These are phyloP conservation scores for Aspergillus vadensis DNA, from an alignment of 2,329 filamentous ascomycete species.

Conservation along the genomic window DNA sequence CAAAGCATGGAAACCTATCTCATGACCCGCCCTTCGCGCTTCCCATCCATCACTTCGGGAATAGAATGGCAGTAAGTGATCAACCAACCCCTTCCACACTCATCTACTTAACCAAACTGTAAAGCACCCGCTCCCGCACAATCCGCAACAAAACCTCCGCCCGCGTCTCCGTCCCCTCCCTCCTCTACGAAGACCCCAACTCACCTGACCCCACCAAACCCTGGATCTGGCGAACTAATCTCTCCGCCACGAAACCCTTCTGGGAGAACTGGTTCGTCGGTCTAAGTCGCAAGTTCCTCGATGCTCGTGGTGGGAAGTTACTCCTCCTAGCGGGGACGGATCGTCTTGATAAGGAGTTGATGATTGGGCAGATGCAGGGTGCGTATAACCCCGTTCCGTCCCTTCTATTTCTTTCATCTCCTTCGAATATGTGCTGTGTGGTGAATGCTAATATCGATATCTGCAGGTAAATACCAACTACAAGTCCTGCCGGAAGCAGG, in stretches of 20 bases:
- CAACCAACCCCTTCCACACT: background rate
- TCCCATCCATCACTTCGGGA: conserved; percentile 73
- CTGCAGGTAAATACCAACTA: conserved; percentile 81
- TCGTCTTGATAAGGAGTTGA: conserved; percentile 84
- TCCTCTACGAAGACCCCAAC: conserved; percentile 59
- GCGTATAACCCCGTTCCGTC: conserved; percentile 25
- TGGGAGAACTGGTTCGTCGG: conserved; percentile 95
- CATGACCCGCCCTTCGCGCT: conserved; percentile 74
- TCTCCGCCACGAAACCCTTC: conserved; percentile 80
- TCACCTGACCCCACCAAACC: conserved; percentile 47
- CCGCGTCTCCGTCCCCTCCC: conserved; percentile 78
- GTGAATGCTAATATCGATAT: background rate
- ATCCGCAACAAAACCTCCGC: conserved; percentile 83
- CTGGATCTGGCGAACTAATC: conserved; percentile 85
- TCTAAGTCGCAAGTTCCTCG: conserved; percentile 83
- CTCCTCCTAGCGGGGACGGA: conserved; percentile 87
- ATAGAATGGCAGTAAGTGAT: conserved; percentile 79
- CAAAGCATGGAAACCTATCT: conserved; percentile 94
- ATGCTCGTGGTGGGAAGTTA: conserved; percentile 78
- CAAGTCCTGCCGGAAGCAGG: conserved; percentile 94
- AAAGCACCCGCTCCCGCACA: conserved; percentile 74
- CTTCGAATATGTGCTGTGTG: too few species aligned
- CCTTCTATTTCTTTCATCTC: too few species aligned
- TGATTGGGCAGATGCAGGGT: conserved; percentile 98
- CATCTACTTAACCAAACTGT: conserved; percentile 4